A percentile compares a stretch with the other conserved stretches of the same genome.
These are phyloP conservation scores for Gossypium lobatum DNA, from an alignment of 441 rosid species.

Conservation along the genomic window DNA sequence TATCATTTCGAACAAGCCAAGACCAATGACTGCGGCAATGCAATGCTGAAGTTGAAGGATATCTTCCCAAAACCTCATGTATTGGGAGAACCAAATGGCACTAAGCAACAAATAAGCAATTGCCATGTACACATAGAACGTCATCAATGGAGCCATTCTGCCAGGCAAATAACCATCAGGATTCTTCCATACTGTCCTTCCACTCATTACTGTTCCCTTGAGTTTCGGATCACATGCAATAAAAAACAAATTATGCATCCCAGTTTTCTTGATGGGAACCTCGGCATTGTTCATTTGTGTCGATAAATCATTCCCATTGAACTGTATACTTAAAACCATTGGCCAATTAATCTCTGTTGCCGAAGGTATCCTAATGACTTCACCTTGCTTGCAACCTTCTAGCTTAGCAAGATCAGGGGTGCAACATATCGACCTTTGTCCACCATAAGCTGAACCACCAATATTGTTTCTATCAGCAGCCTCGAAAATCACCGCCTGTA, in stretches of 20 bases:
- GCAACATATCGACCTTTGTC: not conserved
- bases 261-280: not conserved
- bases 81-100: slow-evolving; percentile 2
- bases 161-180: slow-evolving; percentile 3
- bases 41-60: not conserved
- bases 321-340: not conserved
- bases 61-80: slow-evolving; percentile 5
- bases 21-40: not conserved
- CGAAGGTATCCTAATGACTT: slow-evolving; percentile 3
- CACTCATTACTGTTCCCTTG: not conserved
- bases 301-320: not conserved
- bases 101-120: not conserved
- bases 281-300: not conserved
- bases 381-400: slow-evolving; percentile 8
- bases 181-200: not conserved
- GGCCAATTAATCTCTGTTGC: not conserved
- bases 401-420: slow-evolving; percentile 7
- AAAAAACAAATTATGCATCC: slow-evolving; percentile 1
- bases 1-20: not conserved
- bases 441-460: slow-evolving; percentile 1
- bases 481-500: not conserved
- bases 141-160: not conserved
- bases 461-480: not conserved
- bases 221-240: not conserved
- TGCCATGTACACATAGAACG: not conserved